Percentiles rank a stretch among this genome's conserved stretches.
These are phyloP conservation scores for Acer saccharum DNA, from an alignment of 345 rosid species.

Conservation along the genomic window DNA sequence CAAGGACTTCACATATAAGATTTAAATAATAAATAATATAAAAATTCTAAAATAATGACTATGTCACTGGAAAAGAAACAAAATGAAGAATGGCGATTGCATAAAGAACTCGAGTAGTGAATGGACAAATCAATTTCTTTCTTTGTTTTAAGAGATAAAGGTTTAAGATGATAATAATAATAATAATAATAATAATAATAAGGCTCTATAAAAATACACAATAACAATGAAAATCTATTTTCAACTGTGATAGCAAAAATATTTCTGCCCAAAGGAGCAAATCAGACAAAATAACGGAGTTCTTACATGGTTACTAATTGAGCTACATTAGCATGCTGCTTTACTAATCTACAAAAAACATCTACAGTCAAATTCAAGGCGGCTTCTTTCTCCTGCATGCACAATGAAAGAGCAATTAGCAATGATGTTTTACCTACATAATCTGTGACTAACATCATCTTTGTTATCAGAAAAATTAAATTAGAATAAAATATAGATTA, in stretches of 20 bases:
- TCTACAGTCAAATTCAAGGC: constrained; percentile 90
- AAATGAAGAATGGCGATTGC: not conserved
- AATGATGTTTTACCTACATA: not conserved
- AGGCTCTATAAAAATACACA: not conserved
- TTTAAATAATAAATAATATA: not conserved
- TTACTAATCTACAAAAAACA: constrained; percentile 97
- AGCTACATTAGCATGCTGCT: constrained; percentile 89
- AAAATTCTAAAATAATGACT: not conserved
- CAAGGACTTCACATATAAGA: not conserved
- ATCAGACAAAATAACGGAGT: constrained; percentile 15
- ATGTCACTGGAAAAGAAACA: not conserved
- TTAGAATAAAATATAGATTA: not conserved
- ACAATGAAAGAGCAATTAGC: constrained; percentile 36
- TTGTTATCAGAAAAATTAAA: constrained; percentile 4
- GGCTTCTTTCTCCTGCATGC: constrained; percentile 96
- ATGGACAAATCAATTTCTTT: not conserved
- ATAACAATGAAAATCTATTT: constrained; percentile 8
- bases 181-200: not conserved
- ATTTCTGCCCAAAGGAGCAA: constrained; percentile 6
- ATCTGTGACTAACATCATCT: not conserved
- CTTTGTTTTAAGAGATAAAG: not conserved
- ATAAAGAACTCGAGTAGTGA: not conserved
- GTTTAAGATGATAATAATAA: not conserved
- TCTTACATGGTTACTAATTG: constrained; percentile 94
- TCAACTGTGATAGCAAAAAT: not conserved